Evolutionary conservation across 768 basidiomycete species (phyloP).

Genomic region (Dacryopinax primogenitus): DNA sequence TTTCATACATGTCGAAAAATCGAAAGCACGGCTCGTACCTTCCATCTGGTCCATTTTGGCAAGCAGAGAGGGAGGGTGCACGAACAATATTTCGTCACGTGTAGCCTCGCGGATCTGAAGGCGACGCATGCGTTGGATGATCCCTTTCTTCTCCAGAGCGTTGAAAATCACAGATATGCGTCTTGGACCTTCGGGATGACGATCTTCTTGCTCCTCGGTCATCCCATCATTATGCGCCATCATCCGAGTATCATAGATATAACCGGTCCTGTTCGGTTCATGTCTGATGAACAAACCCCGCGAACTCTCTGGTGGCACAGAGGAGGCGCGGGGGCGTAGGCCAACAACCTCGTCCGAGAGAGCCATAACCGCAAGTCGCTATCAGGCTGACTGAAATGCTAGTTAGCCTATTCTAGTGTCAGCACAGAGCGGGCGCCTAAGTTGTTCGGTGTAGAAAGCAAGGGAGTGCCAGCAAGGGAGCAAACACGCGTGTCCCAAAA

Average conservation of each 20-base stretch:
- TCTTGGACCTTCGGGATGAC: constrained; percentile 61
- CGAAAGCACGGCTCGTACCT: constrained; percentile 39
- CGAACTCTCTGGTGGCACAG: neutral
- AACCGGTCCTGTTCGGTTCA: constrained; percentile 44
- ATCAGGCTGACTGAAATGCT: no score
- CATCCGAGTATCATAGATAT: constrained; percentile 80
- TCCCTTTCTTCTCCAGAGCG: constrained; percentile 44
- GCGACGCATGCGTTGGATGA: constrained; percentile 59
- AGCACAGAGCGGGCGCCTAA: neutral
- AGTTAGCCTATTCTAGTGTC: neutral
- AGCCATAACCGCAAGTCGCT: neutral
- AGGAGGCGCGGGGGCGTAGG: neutral
- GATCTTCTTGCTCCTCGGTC: constrained; percentile 35
- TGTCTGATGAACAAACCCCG: neutral
- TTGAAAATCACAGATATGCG: constrained; percentile 69
- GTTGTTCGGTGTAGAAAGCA: neutral
- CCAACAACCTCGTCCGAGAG: neutral
- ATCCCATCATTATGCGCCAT: constrained; percentile 58
- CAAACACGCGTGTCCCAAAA: constrained; percentile 3
- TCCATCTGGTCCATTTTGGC: constrained; percentile 73
- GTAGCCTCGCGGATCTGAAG: constrained; percentile 62
- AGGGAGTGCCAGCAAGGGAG: constrained; percentile 1
- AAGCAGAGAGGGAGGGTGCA: constrained; percentile 88
- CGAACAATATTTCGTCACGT: constrained; percentile 69
- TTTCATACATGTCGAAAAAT: neutral